Conservation (phyloP, 2,329 filamentous ascomycete species). For the Chaetoscypha palmicola region DNA sequence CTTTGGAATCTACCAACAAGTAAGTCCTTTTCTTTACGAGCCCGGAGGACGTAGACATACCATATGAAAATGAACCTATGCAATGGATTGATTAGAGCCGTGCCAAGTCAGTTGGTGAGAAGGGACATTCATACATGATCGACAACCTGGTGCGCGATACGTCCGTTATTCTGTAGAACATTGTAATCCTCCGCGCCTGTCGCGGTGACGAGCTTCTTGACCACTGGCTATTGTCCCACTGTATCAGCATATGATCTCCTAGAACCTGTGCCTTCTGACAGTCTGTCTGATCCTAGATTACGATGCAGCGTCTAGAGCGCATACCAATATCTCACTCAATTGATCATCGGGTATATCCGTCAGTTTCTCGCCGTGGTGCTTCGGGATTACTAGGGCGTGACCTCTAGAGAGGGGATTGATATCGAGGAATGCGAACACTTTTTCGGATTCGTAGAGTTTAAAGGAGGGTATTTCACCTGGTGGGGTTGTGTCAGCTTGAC, state of each 20-base stretch:
- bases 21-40: no score
- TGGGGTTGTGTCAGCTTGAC: slow-evolving; percentile 7
- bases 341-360: slow-evolving; percentile 88
- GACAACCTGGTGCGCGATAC: slow-evolving; percentile 84
- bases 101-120: not conserved
- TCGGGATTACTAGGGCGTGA: slow-evolving; percentile 96
- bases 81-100: not conserved
- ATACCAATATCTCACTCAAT: slow-evolving; percentile 71
- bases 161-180: slow-evolving; percentile 92
- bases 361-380: slow-evolving; percentile 87
- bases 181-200: slow-evolving; percentile 79
- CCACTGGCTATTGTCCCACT: slow-evolving; percentile 52
- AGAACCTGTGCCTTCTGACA: no score
- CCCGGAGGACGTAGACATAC: slow-evolving; percentile 38
- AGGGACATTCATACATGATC: slow-evolving; percentile 67
- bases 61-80: slow-evolving; percentile 87
- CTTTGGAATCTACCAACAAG: slow-evolving; percentile 77
- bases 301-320: no score
- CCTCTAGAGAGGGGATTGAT: slow-evolving; percentile 84
- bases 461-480: slow-evolving; percentile 90
- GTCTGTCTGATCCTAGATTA: no score
- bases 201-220: slow-evolving; percentile 78
- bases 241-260: no score
- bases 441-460: slow-evolving; percentile 93
- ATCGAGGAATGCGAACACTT: slow-evolving; percentile 91